Evolutionary conservation across 2,329 filamentous ascomycete genomes (phyloP).

Genomic region (Cordyceps cicadae): DNA sequence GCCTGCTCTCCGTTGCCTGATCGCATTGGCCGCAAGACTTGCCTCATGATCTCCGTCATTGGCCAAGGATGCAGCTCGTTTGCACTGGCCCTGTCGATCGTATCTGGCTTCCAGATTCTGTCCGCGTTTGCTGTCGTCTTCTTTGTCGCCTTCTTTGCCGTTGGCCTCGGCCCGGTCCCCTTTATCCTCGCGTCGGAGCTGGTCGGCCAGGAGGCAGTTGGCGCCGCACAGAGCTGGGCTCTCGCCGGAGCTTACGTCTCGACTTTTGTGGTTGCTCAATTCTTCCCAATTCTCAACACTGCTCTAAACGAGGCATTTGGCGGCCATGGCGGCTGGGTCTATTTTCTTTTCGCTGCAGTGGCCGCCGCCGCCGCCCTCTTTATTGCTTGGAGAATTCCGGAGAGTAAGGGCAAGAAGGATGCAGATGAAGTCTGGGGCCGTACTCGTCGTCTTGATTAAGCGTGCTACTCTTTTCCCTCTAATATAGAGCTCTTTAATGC

Average conservation of each 20-base stretch:
- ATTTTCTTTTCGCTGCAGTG: constrained; percentile 79
- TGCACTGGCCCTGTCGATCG: constrained; percentile 71
- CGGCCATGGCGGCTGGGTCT: constrained; percentile 66
- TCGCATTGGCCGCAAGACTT: constrained; percentile 77
- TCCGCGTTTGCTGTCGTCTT: constrained; percentile 73
- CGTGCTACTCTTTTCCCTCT: background rate
- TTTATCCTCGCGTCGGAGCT: constrained; percentile 91
- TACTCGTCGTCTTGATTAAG: constrained; percentile 43
- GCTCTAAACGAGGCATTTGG: constrained; percentile 56
- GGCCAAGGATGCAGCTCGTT: constrained; percentile 78
- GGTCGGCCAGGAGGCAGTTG: constrained; percentile 82
- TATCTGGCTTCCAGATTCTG: constrained; percentile 60
- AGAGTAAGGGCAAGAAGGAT: constrained; percentile 78
- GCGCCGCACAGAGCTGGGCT: constrained; percentile 82
- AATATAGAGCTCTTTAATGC: constrained; percentile 5
- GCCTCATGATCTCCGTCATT: constrained; percentile 70
- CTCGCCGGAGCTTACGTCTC: constrained; percentile 81
- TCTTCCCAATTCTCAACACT: constrained; percentile 82
- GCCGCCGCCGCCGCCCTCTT: constrained; percentile 64
- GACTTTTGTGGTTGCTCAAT: constrained; percentile 87
- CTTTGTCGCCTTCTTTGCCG: constrained; percentile 84
- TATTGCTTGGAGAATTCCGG: constrained; percentile 67
- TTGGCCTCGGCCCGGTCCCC: constrained; percentile 86
- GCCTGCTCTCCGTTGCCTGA: constrained; percentile 79
- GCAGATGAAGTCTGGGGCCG: constrained; percentile 89